Percentiles rank a stretch among this genome's conserved stretches.
Evolutionary conservation across 768 basidiomycete species (phyloP).

Genomic region (Macrocybe gigantea): DNA sequence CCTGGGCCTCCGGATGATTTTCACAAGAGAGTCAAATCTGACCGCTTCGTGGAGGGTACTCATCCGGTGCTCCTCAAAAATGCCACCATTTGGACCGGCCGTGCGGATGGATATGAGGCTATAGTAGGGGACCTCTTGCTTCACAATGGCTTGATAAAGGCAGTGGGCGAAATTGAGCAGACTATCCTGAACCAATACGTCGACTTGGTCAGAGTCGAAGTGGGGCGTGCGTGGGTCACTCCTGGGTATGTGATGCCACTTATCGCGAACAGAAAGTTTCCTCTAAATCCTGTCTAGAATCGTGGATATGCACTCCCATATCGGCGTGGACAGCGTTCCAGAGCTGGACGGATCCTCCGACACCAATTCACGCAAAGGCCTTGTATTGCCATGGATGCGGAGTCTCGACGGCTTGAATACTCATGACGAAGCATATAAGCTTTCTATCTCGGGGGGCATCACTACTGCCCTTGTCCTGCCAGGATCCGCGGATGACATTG

Average conservation of each 20-base stretch:
- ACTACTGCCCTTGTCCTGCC: constrained; percentile 76
- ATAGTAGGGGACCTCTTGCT: constrained; percentile 57
- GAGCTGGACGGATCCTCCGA: constrained; percentile 28
- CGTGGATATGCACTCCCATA: constrained; percentile 45
- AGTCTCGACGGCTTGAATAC: constrained; percentile 72
- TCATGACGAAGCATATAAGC: constrained; percentile 56
- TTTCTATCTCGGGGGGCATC: constrained; percentile 62
- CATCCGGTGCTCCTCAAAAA: constrained; percentile 61
- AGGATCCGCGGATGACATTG: constrained; percentile 59
- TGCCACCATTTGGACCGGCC: constrained; percentile 79
- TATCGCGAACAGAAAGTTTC: neutral
- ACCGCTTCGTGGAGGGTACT: constrained; percentile 60
- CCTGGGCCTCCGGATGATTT: constrained; percentile 43
- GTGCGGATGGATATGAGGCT: constrained; percentile 47
- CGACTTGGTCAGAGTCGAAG: constrained; percentile 40
- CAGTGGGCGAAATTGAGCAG: constrained; percentile 36
- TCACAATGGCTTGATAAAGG: constrained; percentile 56
- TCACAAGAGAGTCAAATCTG: constrained; percentile 30
- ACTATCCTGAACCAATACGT: constrained; percentile 10
- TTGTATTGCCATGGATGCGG: constrained; percentile 58
- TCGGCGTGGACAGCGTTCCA: constrained; percentile 29
- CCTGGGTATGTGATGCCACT: constrained; percentile 25
- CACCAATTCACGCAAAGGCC: constrained; percentile 46
- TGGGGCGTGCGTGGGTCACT: constrained; percentile 55
- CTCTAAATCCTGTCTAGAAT: constrained; percentile 7